Evolutionary conservation across 495 filamentous ascomycete genomes (phyloP), one percentile per base, ranked within the genome.

Genomic region (Penicillium nucicola): DNA sequence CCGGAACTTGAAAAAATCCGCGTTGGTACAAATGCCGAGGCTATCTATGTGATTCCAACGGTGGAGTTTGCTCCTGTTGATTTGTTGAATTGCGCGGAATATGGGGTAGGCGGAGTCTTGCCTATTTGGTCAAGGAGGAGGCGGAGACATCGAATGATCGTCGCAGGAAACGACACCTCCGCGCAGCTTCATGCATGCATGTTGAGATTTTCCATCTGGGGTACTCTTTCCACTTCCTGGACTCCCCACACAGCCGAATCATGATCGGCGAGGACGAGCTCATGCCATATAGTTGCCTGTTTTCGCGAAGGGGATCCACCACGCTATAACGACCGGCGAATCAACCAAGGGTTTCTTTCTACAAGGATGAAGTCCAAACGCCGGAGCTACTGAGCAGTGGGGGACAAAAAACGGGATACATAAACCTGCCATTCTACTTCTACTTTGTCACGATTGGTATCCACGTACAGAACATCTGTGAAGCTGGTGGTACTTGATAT

Each of bases 291-390:
- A 28, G 28, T 10, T 25, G 11, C 35, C 52, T 22, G 19, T 30
- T 50, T 55, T 37, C 13, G 52, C 38, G 39, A 55, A 55, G 52
- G 45, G 50, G n/a, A 23, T 55, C 52, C 45, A 38, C 34, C 12
- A 36, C 28, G 31, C 11, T 34, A 8, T 28, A 6, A 7, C 22
- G 9, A 18, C 15, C 4, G 19, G 10, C 13, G 13, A 10, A 10
- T 11, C 5, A 32, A 0, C 22, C 10, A 3, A 22, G 1, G 10
- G 7, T 9, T n/a, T n/a, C 7, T 15, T 2, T 22, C 28, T 1
- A 15, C 28, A 13, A 23, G 2, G 11, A 31, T 1, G 42, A 43
- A 3, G 10, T 2, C 10, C 17, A 34, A 34, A 14, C 7, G 5
- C 25, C 25, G 7, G 25, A 9, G 25, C 25, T 28, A 8, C 25